Base-by-base conservation (phyloP, 2,329 filamentous ascomycete species). In the Colletotrichum sublineola region DNA sequence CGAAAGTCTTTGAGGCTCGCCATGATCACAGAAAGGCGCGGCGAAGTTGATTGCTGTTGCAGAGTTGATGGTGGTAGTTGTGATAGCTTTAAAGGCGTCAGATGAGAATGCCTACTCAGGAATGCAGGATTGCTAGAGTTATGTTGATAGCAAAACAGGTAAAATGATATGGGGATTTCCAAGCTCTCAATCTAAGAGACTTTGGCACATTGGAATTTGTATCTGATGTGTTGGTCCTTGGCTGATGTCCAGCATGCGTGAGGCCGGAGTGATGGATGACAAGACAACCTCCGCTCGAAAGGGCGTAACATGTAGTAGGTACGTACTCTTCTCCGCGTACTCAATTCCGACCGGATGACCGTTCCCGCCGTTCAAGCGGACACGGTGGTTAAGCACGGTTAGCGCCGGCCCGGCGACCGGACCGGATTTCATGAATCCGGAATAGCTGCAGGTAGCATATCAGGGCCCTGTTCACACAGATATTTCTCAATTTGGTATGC, bases 1-100 rank as follows among this genome's bases (percentile, higher is more conserved):
- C 76, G 76, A 73, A 79, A 84, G 67, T 78, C 77, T 36, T 76
- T 77, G 67, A 74, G 62, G 50, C 50, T 50, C 20, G 71, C 2
- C 73, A 74, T 74, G 15, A 9, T 44, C 44, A 36, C 29, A n/a
- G n/a, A 12, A 29, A 29, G 42, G n/a, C 12, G 33, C 33, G 36
- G 20, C 40, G 20, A 12, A 38, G 33, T 12, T 20, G 48, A 3
- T 15, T 31, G 36, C 29, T 9, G 44, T 38, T 29, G 5, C 14
- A 24, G 9, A 7, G 5, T 14, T 4, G 44, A 18, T 3, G 18
- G 20, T 15, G 36, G 11, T 50, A 9, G 7, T 42, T 15, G 36
- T 14, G 18, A 8, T 12, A 18, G 20, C 50, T 14, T 18, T 20
- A n/a, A 18, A 24, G 20, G 6, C 12, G 6, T 36, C 15, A 6